Conservation (phyloP, 2,329 filamentous ascomycete species). For the Polychaeton citri region DNA sequence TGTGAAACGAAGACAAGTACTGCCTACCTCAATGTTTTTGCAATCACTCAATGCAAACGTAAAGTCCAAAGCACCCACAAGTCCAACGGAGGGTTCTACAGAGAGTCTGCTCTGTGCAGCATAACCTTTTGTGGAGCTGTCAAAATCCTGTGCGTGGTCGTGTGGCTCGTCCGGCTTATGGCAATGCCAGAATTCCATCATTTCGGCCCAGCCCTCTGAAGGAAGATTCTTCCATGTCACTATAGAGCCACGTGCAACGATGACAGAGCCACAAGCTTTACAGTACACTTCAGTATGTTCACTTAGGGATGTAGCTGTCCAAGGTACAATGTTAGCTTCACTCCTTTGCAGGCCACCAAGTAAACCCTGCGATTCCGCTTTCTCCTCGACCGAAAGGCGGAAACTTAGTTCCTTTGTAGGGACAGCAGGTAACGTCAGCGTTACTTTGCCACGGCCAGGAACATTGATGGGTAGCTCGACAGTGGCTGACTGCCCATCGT, state of each 20-base stretch:
- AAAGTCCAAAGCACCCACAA: constrained; percentile 71
- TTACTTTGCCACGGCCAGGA: constrained; percentile 28
- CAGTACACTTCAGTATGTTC: constrained; percentile 15
- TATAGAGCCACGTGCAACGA: constrained; percentile 23
- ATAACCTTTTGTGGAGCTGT: constrained; percentile 49
- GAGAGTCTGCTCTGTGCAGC: constrained; percentile 65
- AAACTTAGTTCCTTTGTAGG: constrained; percentile 39
- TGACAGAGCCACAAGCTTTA: constrained; percentile 11
- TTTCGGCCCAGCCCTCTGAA: constrained; percentile 95
- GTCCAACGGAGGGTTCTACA: constrained; percentile 52
- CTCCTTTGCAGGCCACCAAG: constrained; percentile 7
- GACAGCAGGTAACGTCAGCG: constrained; percentile 36
- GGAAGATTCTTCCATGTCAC: constrained; percentile 79
- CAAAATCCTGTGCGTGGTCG: constrained; percentile 21
- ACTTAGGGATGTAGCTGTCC: constrained; percentile 26
- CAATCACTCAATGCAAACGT: constrained; percentile 59
- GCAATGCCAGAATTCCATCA: constrained; percentile 99
- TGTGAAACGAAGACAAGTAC: constrained; percentile 3
- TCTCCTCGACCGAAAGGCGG: constrained; percentile 38
- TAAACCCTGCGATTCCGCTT: constrained; percentile 5
- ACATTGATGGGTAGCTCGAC: constrained; percentile 35
- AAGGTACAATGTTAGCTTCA: constrained; percentile 27
- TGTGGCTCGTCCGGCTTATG: constrained; percentile 68
- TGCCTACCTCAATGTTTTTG: constrained; percentile 29
- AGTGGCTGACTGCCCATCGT: constrained; percentile 30